Evolutionary conservation across 164 flowering plant species (phyloP), one percentile per base, ranked within the genome.

Genomic region (Annona squamosa): DNA sequence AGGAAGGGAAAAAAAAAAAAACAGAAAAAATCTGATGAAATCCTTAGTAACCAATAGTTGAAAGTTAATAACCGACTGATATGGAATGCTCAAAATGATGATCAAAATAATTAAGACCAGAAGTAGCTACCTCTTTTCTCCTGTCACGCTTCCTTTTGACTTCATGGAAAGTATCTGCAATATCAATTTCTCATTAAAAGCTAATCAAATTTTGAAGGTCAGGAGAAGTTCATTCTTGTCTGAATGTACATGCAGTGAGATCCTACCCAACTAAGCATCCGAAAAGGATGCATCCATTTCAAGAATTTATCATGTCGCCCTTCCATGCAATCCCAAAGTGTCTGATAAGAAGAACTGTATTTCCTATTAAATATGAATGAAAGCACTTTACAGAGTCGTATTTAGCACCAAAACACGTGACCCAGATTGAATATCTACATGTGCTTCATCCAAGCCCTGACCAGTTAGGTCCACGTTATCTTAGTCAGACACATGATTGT

Each of bases 161-260:
- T 75, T 89, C 97, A 76, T 89, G 97, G 77, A 93, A 93, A 46
- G 98, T 76, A 83, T 91, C 98, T 93, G 92, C 4, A 46, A 63
- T 76, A 75, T 57, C 62, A 77, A 4, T 72, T 13, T 63, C 41
- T 48, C 4, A 7, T 48, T 52, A 52, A 16, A 10, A 52, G 59
- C 9, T 52, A 52, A 52, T 52, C 59, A 52, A 52, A 52, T 52
- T 2, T 52, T 10, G 59, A 52, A 16, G 59, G 59, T 52, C 59
- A 52, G 59, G 10, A 52, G 59, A 52, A 16, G 59, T 52, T 10
- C 9, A 52, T 16, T 52, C 37, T 26, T 26, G 37, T 26, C 37
- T 26, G 37, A 26, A 26, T 26, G 37, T 26, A 26, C 37, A 26
- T 26, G 37, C 37, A 26, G 37, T 26, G 37, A 26, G 37, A 26